Evolutionary conservation across 2,329 filamentous ascomycete genomes (phyloP).

Genomic region (Penicillium vulpinum): DNA sequence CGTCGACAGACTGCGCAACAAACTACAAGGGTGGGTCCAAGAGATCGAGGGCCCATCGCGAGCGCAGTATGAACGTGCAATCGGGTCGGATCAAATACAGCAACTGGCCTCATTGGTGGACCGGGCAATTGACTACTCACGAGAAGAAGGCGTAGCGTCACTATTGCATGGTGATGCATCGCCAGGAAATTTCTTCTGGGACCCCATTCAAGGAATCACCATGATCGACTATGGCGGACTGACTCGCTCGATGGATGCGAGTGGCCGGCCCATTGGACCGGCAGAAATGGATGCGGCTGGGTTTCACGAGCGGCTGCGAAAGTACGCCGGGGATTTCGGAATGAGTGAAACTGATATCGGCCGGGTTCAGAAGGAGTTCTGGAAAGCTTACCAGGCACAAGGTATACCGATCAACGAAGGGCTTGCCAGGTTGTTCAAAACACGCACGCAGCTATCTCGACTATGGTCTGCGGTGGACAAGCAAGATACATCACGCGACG

Average conservation of each 20-base stretch:
- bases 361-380: background rate
- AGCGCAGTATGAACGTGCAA: background rate
- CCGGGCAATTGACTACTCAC: background rate
- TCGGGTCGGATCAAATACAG: background rate
- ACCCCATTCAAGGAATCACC: background rate
- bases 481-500: background rate
- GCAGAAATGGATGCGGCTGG: slow-evolving; percentile 4
- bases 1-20: background rate
- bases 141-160: background rate
- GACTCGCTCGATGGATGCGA: background rate
- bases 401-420: background rate
- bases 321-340: slow-evolving; percentile 3
- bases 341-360: slow-evolving; percentile 4
- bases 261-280: background rate
- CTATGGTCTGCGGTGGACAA: background rate
- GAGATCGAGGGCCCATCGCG: background rate
- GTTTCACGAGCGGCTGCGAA: slow-evolving; percentile 1
- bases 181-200: background rate
- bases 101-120: background rate
- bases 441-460: slow-evolving; percentile 1
- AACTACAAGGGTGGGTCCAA: background rate
- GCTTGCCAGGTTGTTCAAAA: background rate
- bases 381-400: background rate
- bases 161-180: background rate
- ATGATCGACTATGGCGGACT: slow-evolving; percentile 2